Conservation (phyloP, 2,329 filamentous ascomycete species). For the Fusarium sp. region DNA sequence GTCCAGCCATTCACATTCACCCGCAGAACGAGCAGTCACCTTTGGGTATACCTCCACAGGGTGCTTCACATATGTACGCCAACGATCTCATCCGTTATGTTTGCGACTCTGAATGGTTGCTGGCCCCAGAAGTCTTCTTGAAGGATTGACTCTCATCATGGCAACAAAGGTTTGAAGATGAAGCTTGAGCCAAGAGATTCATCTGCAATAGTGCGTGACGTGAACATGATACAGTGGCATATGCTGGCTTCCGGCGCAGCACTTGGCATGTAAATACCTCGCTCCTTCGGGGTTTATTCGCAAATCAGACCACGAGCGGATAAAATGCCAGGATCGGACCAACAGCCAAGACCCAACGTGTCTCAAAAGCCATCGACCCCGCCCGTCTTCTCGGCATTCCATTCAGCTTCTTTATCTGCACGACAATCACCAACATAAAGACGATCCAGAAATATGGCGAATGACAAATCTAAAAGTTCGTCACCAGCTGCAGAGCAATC, state of each 20-base stretch:
- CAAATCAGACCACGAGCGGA: background rate
- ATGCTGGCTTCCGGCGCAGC: background rate
- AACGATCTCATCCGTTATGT: no score
- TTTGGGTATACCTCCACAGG: no score
- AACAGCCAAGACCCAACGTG: no score
- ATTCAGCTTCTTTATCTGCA: rapidly evolving
- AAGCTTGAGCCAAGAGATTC: background rate
- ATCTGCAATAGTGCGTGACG: background rate
- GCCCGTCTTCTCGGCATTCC: rapidly evolving
- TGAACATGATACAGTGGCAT: rapidly evolving
- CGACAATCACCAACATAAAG: rapidly evolving
- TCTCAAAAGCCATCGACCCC: background rate
- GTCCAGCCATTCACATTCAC: background rate
- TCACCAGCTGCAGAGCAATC: background rate
- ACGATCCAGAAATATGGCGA: rapidly evolving
- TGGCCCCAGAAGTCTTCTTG: no score
- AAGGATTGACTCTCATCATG: no score
- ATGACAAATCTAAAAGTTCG: background rate
- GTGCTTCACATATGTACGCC: no score
- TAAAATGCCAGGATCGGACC: background rate
- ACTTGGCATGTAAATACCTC: background rate
- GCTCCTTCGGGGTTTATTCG: rapidly evolving
- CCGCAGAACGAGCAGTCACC: background rate
- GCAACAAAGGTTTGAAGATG: no score
- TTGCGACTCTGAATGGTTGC: no score